A percentile compares a stretch with the other conserved stretches of the same genome.
Evolutionary conservation across 345 rosid species (phyloP).

Genomic region (Chamaenerion angustifolium): DNA sequence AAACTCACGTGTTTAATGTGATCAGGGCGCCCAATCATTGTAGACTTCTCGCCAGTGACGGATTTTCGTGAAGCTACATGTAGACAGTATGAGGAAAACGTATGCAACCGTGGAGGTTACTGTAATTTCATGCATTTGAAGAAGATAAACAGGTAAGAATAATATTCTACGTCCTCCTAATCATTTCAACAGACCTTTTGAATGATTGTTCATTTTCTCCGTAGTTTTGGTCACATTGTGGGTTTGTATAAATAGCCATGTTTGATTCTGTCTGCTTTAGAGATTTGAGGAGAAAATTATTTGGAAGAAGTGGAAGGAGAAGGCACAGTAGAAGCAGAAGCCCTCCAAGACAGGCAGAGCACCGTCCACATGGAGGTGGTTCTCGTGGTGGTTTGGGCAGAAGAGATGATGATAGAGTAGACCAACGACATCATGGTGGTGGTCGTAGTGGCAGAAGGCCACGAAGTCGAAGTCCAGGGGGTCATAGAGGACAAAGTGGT

Average conservation of each 20-base stretch:
- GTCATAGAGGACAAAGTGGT: slow-evolving; percentile 13
- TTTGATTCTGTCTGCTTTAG: slow-evolving; percentile 5
- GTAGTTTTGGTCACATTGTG: too few relatives aligned
- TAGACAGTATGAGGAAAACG: slow-evolving; percentile 44
- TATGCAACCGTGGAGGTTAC: slow-evolving; percentile 42
- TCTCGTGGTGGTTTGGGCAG: slow-evolving; percentile 21
- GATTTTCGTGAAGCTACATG: slow-evolving; percentile 54
- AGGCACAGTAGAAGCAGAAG: slow-evolving; percentile 37
- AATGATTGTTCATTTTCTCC: too few relatives aligned
- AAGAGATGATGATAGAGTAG: slow-evolving; percentile 26
- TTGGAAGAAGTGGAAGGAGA: slow-evolving; percentile 21
- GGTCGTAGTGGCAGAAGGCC: slow-evolving; percentile 20
- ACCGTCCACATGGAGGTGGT: slow-evolving; percentile 11
- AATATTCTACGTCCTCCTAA: too few relatives aligned
- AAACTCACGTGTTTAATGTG: background rate
- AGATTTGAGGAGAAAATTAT: slow-evolving; percentile 38
- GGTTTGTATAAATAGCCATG: too few relatives aligned
- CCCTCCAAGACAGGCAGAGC: slow-evolving; percentile 23
- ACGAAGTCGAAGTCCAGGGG: slow-evolving; percentile 32
- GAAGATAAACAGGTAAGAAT: slow-evolving; percentile 31
- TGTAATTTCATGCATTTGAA: slow-evolving; percentile 61
- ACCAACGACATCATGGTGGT: slow-evolving; percentile 18
- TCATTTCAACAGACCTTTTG: too few relatives aligned
- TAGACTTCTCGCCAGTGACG: slow-evolving; percentile 37
- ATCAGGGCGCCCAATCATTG: slow-evolving; percentile 44